Evolutionary conservation across 169 alveolate species (phyloP).

Genomic region (Theileria orientalis): DNA sequence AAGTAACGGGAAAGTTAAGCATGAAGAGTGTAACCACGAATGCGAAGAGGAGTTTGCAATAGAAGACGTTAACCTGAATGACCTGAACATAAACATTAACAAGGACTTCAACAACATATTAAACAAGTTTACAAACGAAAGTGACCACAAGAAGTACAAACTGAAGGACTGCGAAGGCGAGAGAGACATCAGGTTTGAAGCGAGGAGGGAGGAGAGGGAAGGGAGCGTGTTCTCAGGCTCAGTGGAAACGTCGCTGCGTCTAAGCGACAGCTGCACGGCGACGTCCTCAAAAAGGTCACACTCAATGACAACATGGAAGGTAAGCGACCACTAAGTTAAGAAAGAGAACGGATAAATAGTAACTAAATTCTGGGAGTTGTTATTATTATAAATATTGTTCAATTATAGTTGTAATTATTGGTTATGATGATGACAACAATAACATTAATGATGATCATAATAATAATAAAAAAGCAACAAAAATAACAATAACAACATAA

Average conservation of each 20-base stretch:
- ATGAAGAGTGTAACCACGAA: neutral
- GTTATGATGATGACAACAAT: too few relatives aligned
- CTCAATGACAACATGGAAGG: constrained; percentile 7
- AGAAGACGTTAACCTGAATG: constrained; percentile 1
- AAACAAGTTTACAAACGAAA: constrained; percentile 7
- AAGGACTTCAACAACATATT: neutral
- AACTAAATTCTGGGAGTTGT: too few relatives aligned
- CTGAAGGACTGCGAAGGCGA: neutral
- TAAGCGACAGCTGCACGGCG: constrained; percentile 15
- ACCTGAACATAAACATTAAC: neutral
- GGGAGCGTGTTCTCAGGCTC: neutral
- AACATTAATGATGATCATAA: too few relatives aligned
- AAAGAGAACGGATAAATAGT: too few relatives aligned
- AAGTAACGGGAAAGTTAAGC: neutral
- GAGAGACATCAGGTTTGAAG: neutral
- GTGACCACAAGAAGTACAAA: neutral
- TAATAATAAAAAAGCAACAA: too few relatives aligned
- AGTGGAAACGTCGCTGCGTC: neutral
- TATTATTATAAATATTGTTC: too few relatives aligned
- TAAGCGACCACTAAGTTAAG: too few relatives aligned
- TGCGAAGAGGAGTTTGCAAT: neutral
- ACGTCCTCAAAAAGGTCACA: constrained; percentile 15
- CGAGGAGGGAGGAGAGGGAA: neutral
- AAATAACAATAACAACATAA: too few relatives aligned
- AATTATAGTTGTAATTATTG: too few relatives aligned